A percentile compares a stretch with the other conserved stretches of the same genome.
These are phyloP conservation scores for Tricholomella constricta DNA, from an alignment of 768 basidiomycete genomes.

Conservation along the genomic window DNA sequence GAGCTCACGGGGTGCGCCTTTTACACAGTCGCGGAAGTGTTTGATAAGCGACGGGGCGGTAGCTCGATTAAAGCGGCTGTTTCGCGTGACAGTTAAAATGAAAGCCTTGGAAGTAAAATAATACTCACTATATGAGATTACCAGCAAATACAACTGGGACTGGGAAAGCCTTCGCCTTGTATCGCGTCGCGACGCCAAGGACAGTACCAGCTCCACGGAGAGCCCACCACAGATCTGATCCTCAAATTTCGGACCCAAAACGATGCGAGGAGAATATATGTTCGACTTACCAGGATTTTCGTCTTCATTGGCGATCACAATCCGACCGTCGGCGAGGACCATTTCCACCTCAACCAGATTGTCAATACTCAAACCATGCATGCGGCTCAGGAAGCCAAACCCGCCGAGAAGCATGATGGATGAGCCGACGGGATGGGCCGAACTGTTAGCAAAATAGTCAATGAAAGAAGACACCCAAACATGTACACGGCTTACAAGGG, in stretches of 20 bases:
- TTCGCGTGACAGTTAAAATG: too few species aligned
- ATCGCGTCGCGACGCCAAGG: constrained; percentile 86
- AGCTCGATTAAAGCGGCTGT: constrained; percentile 82
- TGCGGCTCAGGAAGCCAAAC: constrained; percentile 83
- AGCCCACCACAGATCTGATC: constrained; percentile 84
- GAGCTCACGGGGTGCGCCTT: constrained; percentile 81
- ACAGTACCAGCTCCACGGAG: constrained; percentile 81
- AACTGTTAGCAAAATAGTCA: constrained; percentile 38
- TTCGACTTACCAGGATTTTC: constrained; percentile 61
- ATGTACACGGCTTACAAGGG: constrained; percentile 58
- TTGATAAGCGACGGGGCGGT: constrained; percentile 87
- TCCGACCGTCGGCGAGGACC: constrained; percentile 88
- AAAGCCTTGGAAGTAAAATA: background rate
- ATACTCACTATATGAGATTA: constrained; percentile 84
- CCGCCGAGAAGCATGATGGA: constrained; percentile 84
- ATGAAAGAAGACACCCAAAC: constrained; percentile 5
- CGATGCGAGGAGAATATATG: background rate
- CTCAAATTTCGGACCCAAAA: background rate
- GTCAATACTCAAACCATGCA: constrained; percentile 87
- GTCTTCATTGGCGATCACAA: constrained; percentile 73
- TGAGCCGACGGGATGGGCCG: constrained; percentile 80
- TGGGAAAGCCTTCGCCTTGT: constrained; percentile 86
- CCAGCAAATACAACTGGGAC: constrained; percentile 92
- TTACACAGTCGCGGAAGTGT: constrained; percentile 93
- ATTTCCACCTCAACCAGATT: constrained; percentile 91